Evolutionary conservation across 116 monocot genomes (phyloP).

Genomic region (Thalassia testudinum): DNA sequence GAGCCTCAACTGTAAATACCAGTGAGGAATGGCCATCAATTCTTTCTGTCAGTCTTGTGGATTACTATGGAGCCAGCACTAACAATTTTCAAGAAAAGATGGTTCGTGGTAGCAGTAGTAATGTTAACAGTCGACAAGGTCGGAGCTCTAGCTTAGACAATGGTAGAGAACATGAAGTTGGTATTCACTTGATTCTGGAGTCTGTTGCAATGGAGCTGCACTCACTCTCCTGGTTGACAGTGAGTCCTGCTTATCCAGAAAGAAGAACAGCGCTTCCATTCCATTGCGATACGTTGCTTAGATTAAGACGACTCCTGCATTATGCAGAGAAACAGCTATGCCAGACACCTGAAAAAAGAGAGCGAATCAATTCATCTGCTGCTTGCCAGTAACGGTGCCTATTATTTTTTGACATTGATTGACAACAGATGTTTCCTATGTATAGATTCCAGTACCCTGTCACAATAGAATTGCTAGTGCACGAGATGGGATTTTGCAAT

Average conservation of each 20-base stretch:
- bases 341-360: constrained; percentile 3
- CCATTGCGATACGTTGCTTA: constrained; percentile 72
- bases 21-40: constrained; percentile 68
- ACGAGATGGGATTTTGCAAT: too few relatives aligned
- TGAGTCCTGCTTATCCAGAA: constrained; percentile 53
- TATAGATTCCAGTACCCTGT: too few relatives aligned
- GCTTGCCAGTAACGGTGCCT: too few relatives aligned
- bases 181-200: constrained; percentile 49
- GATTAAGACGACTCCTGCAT: constrained; percentile 59
- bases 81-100: constrained; percentile 42
- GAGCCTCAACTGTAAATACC: constrained; percentile 14
- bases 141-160: constrained; percentile 26
- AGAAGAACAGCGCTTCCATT: constrained; percentile 68
- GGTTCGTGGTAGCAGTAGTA: constrained; percentile 12
- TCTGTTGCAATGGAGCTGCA: constrained; percentile 76
- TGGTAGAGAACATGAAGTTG: constrained; percentile 38
- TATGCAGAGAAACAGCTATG: constrained; percentile 66
- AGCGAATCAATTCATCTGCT: not conserved
- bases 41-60: constrained; percentile 59
- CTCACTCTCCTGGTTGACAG: constrained; percentile 81
- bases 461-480: too few relatives aligned
- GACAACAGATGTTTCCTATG: too few relatives aligned
- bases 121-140: constrained; percentile 16
- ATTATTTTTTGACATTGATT: too few relatives aligned
- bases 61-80: constrained; percentile 56